Evolutionary conservation across 2,329 filamentous ascomycete species (phyloP), one percentile per base, ranked within the genome.

Genomic region (Clarireedia paspali): DNA sequence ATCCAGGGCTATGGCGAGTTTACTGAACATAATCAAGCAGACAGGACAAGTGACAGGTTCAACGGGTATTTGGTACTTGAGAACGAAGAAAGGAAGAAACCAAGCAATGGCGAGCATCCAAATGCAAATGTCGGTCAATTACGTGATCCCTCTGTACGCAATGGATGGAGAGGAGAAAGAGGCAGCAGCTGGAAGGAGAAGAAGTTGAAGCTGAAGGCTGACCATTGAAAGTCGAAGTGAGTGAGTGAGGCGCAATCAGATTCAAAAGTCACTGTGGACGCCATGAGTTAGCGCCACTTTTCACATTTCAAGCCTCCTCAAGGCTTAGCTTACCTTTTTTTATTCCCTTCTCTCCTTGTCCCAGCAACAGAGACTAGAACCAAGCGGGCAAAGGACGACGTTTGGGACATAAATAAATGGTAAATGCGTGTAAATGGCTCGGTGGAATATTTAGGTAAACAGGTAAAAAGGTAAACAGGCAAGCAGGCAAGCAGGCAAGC

Each of bases 11-110:
- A 15, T 36, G 27, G 27, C 39, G 34, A 36, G 14, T 48, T 55
- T 47, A 40, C 47, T 50, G 53, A 55, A 55, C 53, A 55, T 55
- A 55, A 47, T 47, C 44, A 47, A 55, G 47, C 53, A 50, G 47
- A 50, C 47, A 34, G 38, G 20, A 45, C 15, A 23, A 30, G 44
- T n/a, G 10, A 42, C 44, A 15, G 14, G 20, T 47, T 20, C 40
- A 44, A 46, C 7, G 23, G 23, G 44, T 47, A 26, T 47, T n/a
- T 47, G 17, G 40, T 44, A 44, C 9, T 23, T 23, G 17, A 44
- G 23, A 17, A 20, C 20, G 7, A 42, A 20, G 23, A 44, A 44
- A 24, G 9, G 30, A 34, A 34, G 30, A 34, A 34, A 12, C 12
- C 30, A 34, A 34, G 30, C 30, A 34, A 34, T 34, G 30, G 30